Evolutionary conservation across 1,284 basidiomycete species (phyloP).

Genomic region (Heterobasidion occidentale): DNA sequence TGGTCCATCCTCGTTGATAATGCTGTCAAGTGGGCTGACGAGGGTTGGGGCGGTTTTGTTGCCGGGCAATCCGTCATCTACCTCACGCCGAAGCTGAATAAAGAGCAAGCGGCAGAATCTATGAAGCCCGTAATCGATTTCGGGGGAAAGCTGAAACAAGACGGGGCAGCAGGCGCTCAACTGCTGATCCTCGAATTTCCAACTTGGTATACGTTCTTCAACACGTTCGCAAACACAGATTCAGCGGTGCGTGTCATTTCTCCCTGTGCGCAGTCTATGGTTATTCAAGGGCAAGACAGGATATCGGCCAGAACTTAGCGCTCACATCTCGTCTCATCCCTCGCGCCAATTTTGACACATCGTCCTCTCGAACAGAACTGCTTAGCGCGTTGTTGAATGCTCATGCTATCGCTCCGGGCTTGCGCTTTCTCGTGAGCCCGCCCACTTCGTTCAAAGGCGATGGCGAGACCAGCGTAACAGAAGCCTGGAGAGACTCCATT

Average conservation of each 20-base stretch:
- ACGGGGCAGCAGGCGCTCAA: conserved; percentile 18
- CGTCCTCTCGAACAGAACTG: conserved; percentile 20
- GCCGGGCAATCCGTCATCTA: conserved; percentile 13
- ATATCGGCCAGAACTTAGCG: conserved; percentile 28
- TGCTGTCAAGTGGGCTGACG: conserved; percentile 10
- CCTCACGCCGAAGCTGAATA: conserved; percentile 15
- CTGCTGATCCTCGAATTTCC: conserved; percentile 25
- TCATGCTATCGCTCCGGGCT: conserved; percentile 9
- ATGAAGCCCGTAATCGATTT: conserved; percentile 34
- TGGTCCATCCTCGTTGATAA: conserved; percentile 8
- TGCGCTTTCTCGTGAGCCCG: conserved; percentile 17
- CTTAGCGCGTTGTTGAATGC: conserved; percentile 29
- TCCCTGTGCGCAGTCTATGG: conserved; percentile 13
- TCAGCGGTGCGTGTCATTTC: conserved; percentile 12
- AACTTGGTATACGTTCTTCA: conserved; percentile 31
- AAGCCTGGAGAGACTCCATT: conserved; percentile 18
- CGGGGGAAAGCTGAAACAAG: conserved; percentile 20
- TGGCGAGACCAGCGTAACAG: conserved; percentile 16
- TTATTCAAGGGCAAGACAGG: conserved; percentile 8
- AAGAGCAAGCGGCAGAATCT: conserved; percentile 25
- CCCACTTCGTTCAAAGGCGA: conserved; percentile 16
- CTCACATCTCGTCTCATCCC: conserved; percentile 35
- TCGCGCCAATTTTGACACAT: conserved; percentile 26
- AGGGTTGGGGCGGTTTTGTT: conserved; percentile 15
- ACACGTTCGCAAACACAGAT: conserved; percentile 23